Conservation (phyloP, 2,329 filamentous ascomycete species). For the Ploettnerulaceae sp. region DNA sequence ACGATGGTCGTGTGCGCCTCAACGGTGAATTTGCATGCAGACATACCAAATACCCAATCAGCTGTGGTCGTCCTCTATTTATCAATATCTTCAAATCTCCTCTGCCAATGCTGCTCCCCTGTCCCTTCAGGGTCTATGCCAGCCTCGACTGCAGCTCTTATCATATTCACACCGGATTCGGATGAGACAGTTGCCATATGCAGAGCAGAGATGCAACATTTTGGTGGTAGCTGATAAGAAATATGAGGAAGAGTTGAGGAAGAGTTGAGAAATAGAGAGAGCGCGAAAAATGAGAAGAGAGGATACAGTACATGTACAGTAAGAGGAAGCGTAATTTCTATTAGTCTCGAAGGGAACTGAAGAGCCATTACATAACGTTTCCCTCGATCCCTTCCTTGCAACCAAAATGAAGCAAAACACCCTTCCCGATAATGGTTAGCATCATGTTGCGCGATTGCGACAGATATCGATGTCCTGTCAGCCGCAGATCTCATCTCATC, state of each 20-base stretch:
- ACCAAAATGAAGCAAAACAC: no score
- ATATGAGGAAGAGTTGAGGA: no score
- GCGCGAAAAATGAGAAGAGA: no score
- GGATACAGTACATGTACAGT: no score
- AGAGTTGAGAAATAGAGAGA: no score
- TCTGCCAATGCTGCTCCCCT: background rate
- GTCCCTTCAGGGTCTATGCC: background rate
- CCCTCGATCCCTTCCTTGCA: no score
- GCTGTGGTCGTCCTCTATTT: background rate
- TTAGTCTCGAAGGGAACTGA: no score
- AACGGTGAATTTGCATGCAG: constrained; percentile 8
- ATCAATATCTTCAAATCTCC: constrained; percentile 18
- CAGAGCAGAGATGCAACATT: background rate
- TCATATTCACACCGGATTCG: background rate
- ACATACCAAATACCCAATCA: constrained; percentile 12
- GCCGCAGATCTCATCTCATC: background rate
- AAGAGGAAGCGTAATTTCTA: no score
- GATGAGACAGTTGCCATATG: background rate
- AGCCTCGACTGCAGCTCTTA: background rate
- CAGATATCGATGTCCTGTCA: no score
- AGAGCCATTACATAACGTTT: no score
- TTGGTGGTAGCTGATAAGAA: constrained; percentile 2
- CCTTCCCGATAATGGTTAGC: no score
- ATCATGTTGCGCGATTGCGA: no score
- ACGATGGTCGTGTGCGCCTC: constrained; percentile 9